Conservation (phyloP, 2,329 filamentous ascomycete genomes). For the Aurifilum marmelostoma region DNA sequence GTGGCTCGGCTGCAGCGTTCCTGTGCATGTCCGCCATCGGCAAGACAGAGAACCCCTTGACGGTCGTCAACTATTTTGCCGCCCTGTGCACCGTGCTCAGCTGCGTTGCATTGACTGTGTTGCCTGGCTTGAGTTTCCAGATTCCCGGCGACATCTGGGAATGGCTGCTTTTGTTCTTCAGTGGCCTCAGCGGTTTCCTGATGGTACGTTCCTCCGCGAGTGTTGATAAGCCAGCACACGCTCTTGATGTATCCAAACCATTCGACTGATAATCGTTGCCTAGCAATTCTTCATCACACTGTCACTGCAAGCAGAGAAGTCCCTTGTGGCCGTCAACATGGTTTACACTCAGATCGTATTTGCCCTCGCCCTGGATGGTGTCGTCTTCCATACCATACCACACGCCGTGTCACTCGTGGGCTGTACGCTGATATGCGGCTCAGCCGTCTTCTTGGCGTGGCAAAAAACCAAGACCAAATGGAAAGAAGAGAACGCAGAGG, state of each 20-base stretch:
- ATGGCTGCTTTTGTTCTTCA: constrained; percentile 17
- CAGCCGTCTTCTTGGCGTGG: constrained; percentile 16
- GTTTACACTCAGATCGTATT: constrained; percentile 22
- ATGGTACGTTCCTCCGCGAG: constrained; percentile 5
- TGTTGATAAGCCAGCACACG: neutral
- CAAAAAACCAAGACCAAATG: constrained; percentile 7
- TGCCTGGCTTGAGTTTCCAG: constrained; percentile 12
- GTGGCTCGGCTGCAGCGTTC: constrained; percentile 21
- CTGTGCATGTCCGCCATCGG: constrained; percentile 18
- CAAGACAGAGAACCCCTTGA: constrained; percentile 14
- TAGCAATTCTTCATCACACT: constrained; percentile 22
- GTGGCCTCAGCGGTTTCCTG: constrained; percentile 18
- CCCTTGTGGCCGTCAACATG: constrained; percentile 20
- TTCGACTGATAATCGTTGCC: neutral
- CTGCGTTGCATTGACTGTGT: constrained; percentile 2
- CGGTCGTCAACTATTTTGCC: constrained; percentile 20
- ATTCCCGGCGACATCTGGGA: constrained; percentile 10
- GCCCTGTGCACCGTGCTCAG: constrained; percentile 17
- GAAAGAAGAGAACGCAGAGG: neutral
- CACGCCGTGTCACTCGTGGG: constrained; percentile 14
- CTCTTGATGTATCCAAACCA: too few species aligned
- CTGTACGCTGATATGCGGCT: constrained; percentile 9
- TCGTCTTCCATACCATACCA: constrained; percentile 16
- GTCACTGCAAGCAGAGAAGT: constrained; percentile 19
- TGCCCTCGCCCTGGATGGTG: constrained; percentile 11